Percentiles rank a stretch among this genome's conserved stretches.
phyloP scores from a whole-genome alignment of 345 rosid genomes.

The Arabidopsis arenosa region DNA sequence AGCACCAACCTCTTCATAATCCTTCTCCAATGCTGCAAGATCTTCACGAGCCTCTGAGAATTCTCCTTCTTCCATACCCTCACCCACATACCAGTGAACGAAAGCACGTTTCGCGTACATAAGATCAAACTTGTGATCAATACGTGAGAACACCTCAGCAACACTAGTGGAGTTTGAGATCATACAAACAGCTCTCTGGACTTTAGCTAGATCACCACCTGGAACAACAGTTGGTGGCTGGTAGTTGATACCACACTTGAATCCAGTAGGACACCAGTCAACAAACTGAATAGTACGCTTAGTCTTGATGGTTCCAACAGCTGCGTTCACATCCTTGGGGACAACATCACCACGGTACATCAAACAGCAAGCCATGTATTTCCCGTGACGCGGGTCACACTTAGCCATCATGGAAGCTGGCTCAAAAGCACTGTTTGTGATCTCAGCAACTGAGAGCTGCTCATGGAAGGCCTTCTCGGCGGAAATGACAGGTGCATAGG shows the following conservation, averaged over 20 bases:
- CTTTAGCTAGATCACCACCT: constrained; percentile 83
- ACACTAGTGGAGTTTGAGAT: constrained; percentile 79
- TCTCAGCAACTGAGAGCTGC: constrained; percentile 73
- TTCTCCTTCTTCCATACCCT: constrained; percentile 89
- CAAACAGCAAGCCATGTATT: constrained; percentile 83
- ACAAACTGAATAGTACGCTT: constrained; percentile 78
- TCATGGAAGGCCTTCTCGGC: constrained; percentile 62
- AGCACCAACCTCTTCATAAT: constrained; percentile 81
- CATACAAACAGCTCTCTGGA: constrained; percentile 83
- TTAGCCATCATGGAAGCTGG: constrained; percentile 69
- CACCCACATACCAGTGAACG: constrained; percentile 84
- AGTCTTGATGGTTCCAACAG: constrained; percentile 77
- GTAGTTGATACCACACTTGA: constrained; percentile 77
- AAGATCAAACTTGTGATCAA: constrained; percentile 77
- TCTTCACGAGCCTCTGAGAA: constrained; percentile 84
- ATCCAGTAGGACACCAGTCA: constrained; percentile 86
- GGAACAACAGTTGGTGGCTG: constrained; percentile 88
- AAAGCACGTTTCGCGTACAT: constrained; percentile 82
- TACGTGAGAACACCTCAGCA: constrained; percentile 77
- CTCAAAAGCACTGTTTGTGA: constrained; percentile 62
- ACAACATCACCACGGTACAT: constrained; percentile 88
- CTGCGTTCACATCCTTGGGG: constrained; percentile 78
- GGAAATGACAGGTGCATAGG: constrained; percentile 79
- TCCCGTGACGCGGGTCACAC: constrained; percentile 87
- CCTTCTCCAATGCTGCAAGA: constrained; percentile 80